phyloP scores from a whole-genome alignment of 208 protist species.

The Naegleria lovaniensis region DNA sequence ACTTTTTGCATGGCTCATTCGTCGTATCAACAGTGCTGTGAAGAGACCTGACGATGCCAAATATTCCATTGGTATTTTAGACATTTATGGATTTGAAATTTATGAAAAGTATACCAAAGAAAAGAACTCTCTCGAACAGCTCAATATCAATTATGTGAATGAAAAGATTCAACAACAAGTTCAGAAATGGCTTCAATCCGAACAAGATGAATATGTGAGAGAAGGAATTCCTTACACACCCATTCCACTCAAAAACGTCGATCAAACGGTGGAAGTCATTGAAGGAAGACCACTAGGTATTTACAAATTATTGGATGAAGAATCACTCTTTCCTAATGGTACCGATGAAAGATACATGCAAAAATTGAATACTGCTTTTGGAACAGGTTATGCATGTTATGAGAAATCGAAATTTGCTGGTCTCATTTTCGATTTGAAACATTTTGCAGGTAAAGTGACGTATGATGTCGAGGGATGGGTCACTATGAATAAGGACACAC shows the following conservation, averaged over 20 bases:
- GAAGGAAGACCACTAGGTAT: constrained; percentile 20
- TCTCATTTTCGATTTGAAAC: constrained; percentile 47
- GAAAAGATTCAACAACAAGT: constrained; percentile 38
- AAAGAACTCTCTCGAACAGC: constrained; percentile 34
- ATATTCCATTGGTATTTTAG: constrained; percentile 31
- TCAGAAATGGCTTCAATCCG: neutral
- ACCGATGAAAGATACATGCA: constrained; percentile 21
- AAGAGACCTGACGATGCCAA: constrained; percentile 26
- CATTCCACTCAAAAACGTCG: neutral
- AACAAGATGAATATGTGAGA: constrained; percentile 38
- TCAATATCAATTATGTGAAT: constrained; percentile 38
- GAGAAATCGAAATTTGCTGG: constrained; percentile 40
- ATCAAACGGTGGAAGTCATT: neutral
- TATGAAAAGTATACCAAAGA: neutral
- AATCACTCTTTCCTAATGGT: neutral
- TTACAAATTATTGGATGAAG: constrained; percentile 13
- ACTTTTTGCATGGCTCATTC: constrained; percentile 33
- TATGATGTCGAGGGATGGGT: constrained; percentile 58
- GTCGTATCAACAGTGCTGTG: constrained; percentile 28
- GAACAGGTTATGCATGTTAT: neutral
- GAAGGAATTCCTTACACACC: constrained; percentile 28
- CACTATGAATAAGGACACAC: constrained; percentile 63
- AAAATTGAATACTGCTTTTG: neutral
- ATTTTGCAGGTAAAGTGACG: constrained; percentile 64
- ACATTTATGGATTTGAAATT: constrained; percentile 40